phyloP scores from a whole-genome alignment of 2,329 filamentous ascomycete species.

The Metarhizium humberi region DNA sequence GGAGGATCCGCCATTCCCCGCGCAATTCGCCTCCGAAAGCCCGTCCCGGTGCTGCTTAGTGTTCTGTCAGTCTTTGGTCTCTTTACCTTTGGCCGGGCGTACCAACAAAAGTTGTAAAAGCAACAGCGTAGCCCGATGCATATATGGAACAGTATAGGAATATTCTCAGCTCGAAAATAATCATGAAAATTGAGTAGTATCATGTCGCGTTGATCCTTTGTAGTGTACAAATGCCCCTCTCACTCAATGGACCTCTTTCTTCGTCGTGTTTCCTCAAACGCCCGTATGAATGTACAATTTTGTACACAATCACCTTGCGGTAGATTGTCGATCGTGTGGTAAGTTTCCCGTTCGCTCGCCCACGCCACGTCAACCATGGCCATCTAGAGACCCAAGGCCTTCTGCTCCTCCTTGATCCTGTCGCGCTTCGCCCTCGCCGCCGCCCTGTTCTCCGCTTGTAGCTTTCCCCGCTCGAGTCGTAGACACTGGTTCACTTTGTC shows the following conservation, averaged over 20 bases:
- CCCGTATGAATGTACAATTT: background rate
- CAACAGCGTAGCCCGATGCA: background rate
- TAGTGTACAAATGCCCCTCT: background rate
- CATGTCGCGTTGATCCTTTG: background rate
- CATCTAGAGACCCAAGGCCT: constrained; percentile 25
- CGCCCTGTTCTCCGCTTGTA: constrained; percentile 65
- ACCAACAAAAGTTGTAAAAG: constrained; percentile 29
- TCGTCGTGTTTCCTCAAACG: background rate
- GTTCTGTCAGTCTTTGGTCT: constrained; percentile 71
- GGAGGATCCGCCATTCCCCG: constrained; percentile 78
- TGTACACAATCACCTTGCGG: background rate
- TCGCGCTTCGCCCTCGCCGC: constrained; percentile 59
- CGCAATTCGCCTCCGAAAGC: constrained; percentile 75
- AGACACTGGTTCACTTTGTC: constrained; percentile 77
- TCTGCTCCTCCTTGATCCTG: constrained; percentile 67
- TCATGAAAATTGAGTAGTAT: background rate
- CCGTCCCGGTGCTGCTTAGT: constrained; percentile 72
- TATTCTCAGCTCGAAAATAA: too few relatives aligned
- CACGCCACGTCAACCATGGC: background rate
- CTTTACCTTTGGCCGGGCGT: constrained; percentile 69
- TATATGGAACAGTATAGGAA: background rate
- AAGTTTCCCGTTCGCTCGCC: background rate
- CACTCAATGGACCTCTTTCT: too few relatives aligned
- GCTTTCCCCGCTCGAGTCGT: constrained; percentile 67
- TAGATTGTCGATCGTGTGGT: background rate